Percentiles rank a stretch among this genome's conserved stretches.
These are phyloP conservation scores for Ceratobasidium sp. DNA, from an alignment of 1,284 basidiomycete species.

Conservation along the genomic window DNA sequence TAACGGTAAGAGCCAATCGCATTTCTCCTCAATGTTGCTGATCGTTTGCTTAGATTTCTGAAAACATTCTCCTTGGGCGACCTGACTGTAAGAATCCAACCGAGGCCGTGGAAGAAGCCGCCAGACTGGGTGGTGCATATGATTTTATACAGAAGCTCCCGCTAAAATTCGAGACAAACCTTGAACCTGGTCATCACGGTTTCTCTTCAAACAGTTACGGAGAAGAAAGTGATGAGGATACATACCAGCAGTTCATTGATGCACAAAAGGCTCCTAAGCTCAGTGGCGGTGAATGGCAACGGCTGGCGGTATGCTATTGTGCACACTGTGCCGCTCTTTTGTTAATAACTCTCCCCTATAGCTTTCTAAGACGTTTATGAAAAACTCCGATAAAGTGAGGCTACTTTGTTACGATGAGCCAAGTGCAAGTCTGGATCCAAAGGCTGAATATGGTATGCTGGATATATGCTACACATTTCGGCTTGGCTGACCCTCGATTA, in stretches of 20 bases:
- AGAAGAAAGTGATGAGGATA: constrained; percentile 19
- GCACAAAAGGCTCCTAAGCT: constrained; percentile 52
- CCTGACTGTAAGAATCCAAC: constrained; percentile 29
- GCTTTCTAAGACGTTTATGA: constrained; percentile 77
- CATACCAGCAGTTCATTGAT: constrained; percentile 36
- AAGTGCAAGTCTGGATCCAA: constrained; percentile 66
- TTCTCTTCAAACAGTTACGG: neutral
- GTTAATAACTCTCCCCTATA: neutral
- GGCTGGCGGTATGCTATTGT: constrained; percentile 68
- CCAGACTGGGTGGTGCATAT: constrained; percentile 44
- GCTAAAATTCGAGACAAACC: constrained; percentile 39
- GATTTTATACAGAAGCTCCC: constrained; percentile 46
- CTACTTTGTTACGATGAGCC: constrained; percentile 81
- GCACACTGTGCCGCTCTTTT: constrained; percentile 17
- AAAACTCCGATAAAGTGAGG: constrained; percentile 69
- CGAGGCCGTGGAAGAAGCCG: constrained; percentile 42
- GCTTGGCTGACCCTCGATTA: neutral
- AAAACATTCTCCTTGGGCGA: constrained; percentile 46
- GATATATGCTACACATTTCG: constrained; percentile 8
- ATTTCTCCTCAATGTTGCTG: neutral
- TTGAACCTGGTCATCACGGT: constrained; percentile 7
- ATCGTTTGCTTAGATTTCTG: constrained; percentile 33
- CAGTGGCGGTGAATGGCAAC: constrained; percentile 81
- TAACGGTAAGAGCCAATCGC: constrained; percentile 35
- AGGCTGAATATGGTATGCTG: constrained; percentile 70